These are phyloP conservation scores for Vickermania ingenoplastis DNA, from an alignment of 208 protist genomes.

Conservation along the genomic window DNA sequence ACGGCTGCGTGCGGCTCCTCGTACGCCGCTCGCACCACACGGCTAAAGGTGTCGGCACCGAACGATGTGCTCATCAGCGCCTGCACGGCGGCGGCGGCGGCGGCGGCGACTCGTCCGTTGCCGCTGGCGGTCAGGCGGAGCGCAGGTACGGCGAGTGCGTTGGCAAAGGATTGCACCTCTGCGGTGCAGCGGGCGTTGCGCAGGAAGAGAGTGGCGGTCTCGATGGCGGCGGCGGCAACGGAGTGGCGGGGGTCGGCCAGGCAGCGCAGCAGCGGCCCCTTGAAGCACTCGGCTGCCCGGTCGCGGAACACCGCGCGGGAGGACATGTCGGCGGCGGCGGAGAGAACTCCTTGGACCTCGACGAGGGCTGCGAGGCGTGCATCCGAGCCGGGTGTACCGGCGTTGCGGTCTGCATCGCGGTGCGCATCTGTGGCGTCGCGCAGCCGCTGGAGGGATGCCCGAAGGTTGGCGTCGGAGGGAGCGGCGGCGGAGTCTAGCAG, in stretches of 20 bases:
- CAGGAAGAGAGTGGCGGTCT: slow-evolving; percentile 12
- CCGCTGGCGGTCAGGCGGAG: slow-evolving; percentile 23
- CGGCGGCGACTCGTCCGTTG: neutral
- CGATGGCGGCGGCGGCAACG: slow-evolving; percentile 14
- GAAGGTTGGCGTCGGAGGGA: too few species aligned
- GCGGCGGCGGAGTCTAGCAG: too few species aligned
- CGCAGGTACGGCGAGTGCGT: slow-evolving; percentile 43
- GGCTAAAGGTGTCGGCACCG: slow-evolving; percentile 23
- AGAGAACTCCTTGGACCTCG: too few species aligned
- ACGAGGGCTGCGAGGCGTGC: too few species aligned
- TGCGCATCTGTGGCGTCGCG: too few species aligned
- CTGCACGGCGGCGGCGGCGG: slow-evolving; percentile 14
- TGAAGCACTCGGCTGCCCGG: slow-evolving; percentile 31
- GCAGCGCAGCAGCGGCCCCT: slow-evolving; percentile 23
- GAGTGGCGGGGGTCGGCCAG: slow-evolving; percentile 33
- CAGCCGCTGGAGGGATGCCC: too few species aligned
- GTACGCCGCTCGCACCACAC: slow-evolving; percentile 28
- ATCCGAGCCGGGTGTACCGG: too few species aligned
- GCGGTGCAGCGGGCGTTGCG: slow-evolving; percentile 4
- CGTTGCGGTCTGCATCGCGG: too few species aligned
- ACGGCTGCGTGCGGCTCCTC: slow-evolving; percentile 21
- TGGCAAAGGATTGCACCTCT: slow-evolving; percentile 4
- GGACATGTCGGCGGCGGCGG: slow-evolving; percentile 3
- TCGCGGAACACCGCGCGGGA: slow-evolving; percentile 17
- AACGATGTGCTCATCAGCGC: slow-evolving; percentile 29